Conservation (phyloP, 2,329 filamentous ascomycete genomes). For the Ramularia endophylla region DNA sequence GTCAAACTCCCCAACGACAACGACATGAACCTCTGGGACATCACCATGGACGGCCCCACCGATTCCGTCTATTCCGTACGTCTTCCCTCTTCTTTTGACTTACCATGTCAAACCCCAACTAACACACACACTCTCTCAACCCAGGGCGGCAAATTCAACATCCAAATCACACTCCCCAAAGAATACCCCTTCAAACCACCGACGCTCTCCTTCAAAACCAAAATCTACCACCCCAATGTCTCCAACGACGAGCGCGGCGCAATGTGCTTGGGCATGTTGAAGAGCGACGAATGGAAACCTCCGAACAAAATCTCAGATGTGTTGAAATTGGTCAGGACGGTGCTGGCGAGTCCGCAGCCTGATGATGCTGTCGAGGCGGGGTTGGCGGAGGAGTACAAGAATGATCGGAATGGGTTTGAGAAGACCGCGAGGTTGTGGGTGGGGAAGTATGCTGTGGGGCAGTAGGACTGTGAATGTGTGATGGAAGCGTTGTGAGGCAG, state of each 20-base stretch:
- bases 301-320: conserved; percentile 69
- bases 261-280: conserved; percentile 81
- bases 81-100: conserved; percentile 15
- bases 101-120: conserved; percentile 1
- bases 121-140: conserved; percentile 26
- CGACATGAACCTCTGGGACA: conserved; percentile 63
- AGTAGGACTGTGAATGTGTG: too few species aligned
- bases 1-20: conserved; percentile 55
- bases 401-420: conserved; percentile 62
- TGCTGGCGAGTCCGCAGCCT: conserved; percentile 75
- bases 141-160: conserved; percentile 65
- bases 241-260: conserved; percentile 78
- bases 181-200: conserved; percentile 92
- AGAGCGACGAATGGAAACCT: conserved; percentile 88
- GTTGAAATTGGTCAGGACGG: conserved; percentile 66
- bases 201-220: conserved; percentile 71
- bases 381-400: conserved; percentile 79
- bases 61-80: conserved; percentile 60
- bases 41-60: conserved; percentile 60
- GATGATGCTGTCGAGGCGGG: conserved; percentile 83
- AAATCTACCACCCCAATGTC: conserved; percentile 94
- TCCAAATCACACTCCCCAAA: conserved; percentile 65
- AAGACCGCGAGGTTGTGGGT: conserved; percentile 71
- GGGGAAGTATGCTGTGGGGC: conserved; percentile 62
- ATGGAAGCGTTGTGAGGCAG: too few species aligned